phyloP scores from a whole-genome alignment of 106 monocot species.

The Dioscorea zingiberensis region DNA sequence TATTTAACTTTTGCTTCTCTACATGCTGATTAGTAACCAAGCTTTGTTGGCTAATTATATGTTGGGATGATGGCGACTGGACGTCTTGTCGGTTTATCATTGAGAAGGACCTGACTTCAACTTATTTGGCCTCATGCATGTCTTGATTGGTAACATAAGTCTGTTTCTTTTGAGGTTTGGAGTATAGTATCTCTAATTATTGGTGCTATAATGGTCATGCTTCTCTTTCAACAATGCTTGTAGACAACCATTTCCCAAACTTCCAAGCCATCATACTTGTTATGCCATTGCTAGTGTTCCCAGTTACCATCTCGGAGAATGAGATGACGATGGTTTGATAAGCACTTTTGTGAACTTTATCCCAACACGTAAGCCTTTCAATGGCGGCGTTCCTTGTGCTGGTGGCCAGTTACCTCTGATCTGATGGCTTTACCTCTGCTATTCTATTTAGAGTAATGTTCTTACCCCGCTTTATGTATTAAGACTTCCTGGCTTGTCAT shows the following conservation, averaged over 20 bases:
- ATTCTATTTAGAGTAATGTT: no score
- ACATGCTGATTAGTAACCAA: neutral
- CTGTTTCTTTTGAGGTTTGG: no score
- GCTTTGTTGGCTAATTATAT: no score
- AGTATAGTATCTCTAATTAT: neutral
- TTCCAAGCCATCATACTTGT: conserved; percentile 17
- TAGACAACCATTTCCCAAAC: conserved; percentile 32
- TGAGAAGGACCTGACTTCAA: conserved; percentile 1
- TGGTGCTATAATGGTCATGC: neutral
- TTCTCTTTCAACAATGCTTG: conserved; percentile 32
- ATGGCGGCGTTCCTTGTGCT: no score
- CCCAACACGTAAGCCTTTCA: no score
- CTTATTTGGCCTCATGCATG: neutral
- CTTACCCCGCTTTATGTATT: no score
- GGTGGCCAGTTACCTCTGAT: no score
- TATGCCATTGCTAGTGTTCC: neutral
- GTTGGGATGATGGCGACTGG: no score
- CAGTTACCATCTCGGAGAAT: neutral
- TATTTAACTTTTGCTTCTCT: neutral
- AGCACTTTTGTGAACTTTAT: neutral
- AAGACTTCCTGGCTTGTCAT: no score
- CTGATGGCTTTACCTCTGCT: no score
- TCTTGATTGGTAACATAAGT: neutral
- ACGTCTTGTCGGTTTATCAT: neutral
- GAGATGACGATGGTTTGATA: neutral